Conservation (phyloP, 768 basidiomycete genomes). For the Mrakia gelida region DNA sequence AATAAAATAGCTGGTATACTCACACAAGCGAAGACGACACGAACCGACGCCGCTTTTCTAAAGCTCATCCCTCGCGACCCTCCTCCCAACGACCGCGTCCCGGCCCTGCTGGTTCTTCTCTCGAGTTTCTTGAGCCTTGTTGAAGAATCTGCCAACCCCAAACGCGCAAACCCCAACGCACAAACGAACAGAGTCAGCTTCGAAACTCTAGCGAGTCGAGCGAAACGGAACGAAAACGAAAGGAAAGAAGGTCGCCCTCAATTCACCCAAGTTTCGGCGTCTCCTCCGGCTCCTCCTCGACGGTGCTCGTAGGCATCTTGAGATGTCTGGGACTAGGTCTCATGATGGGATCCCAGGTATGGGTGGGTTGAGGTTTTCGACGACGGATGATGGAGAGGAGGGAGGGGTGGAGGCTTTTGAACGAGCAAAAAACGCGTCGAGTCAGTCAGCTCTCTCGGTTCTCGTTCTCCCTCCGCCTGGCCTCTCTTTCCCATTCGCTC, state of each 20-base stretch:
- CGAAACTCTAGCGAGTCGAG: background rate
- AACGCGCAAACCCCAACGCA: no score
- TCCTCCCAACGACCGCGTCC: background rate
- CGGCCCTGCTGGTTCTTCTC: background rate
- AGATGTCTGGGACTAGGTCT: background rate
- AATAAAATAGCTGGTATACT: no score
- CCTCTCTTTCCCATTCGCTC: no score
- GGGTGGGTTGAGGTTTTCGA: background rate
- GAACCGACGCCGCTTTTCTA: background rate
- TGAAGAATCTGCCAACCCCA: background rate
- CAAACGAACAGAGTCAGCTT: background rate
- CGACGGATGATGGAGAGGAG: slow-evolving; percentile 16
- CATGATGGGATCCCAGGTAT: slow-evolving; percentile 11
- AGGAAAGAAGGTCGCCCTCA: no score
- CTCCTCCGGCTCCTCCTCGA: background rate
- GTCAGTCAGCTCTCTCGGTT: no score
- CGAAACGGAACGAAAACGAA: background rate
- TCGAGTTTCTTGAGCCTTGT: background rate
- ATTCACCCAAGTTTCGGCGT: background rate
- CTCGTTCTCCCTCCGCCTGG: no score
- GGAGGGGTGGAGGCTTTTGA: background rate
- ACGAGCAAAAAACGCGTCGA: background rate
- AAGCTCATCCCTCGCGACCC: slow-evolving; percentile 4
- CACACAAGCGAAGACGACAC: no score
- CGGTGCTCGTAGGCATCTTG: no score